Percentiles rank a stretch among this genome's conserved stretches.
Evolutionary conservation across 2,329 filamentous ascomycete genomes (phyloP).

Genomic region (Byssochlamys sp.): DNA sequence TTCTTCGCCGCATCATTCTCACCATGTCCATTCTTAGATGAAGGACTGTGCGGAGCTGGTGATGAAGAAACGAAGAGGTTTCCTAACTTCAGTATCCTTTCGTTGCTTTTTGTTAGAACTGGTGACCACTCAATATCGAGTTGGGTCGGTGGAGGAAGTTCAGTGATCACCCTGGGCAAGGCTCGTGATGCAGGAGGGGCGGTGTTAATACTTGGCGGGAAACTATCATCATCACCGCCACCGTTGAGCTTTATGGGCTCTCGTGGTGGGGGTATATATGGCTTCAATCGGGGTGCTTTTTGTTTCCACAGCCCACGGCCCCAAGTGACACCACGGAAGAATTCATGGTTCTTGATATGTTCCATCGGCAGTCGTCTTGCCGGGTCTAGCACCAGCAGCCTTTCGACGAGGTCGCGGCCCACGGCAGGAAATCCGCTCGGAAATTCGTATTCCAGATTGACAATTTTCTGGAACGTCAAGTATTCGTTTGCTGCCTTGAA

Average conservation of each 20-base stretch:
- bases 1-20: slow-evolving; percentile 68
- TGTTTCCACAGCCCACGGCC: slow-evolving; percentile 78
- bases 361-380: slow-evolving; percentile 76
- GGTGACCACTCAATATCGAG: slow-evolving; percentile 98
- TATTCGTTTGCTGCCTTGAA: slow-evolving; percentile 97
- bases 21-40: slow-evolving; percentile 53
- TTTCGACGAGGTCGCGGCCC: slow-evolving; percentile 80
- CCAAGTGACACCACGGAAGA: slow-evolving; percentile 81
- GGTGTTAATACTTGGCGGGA: slow-evolving; percentile 34
- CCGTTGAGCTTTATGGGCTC: slow-evolving; percentile 71
- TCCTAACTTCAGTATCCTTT: slow-evolving; percentile 86
- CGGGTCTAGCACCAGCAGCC: slow-evolving; percentile 82
- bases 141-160: slow-evolving; percentile 90
- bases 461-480: slow-evolving; percentile 95
- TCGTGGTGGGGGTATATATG: slow-evolving; percentile 67
- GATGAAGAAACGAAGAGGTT: slow-evolving; percentile 78
- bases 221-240: slow-evolving; percentile 27
- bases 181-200: slow-evolving; percentile 42
- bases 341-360: slow-evolving; percentile 91
- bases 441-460: slow-evolving; percentile 87
- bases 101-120: slow-evolving; percentile 79
- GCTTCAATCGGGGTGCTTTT: slow-evolving; percentile 76
- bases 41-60: slow-evolving; percentile 64
- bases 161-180: slow-evolving; percentile 77
- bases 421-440: slow-evolving; percentile 76